phyloP scores from a whole-genome alignment of 192 early-diverging fungal genomes.

The Mortierella hygrophila region DNA sequence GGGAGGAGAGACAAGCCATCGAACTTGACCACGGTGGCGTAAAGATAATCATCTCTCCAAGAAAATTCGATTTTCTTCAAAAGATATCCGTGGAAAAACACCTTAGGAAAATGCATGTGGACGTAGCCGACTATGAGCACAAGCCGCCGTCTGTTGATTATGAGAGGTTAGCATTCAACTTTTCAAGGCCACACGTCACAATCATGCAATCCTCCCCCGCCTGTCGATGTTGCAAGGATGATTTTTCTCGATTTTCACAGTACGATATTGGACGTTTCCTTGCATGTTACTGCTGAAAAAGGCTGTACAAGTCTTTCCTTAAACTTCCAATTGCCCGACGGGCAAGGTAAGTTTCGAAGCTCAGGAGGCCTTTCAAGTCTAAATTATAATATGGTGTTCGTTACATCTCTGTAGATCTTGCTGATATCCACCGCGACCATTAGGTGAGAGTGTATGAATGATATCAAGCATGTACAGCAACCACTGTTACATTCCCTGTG shows the following conservation, averaged over 20 bases:
- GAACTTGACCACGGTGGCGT: neutral
- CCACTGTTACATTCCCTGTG: too few relatives aligned
- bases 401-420: too few relatives aligned
- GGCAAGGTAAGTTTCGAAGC: neutral
- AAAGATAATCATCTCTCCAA: neutral
- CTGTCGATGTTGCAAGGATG: constrained; percentile 1
- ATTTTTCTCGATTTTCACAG: neutral
- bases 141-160: neutral
- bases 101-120: neutral
- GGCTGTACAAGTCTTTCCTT: neutral
- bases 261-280: neutral
- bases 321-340: neutral
- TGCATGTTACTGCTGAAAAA: neutral
- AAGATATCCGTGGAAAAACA: neutral
- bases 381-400: too few relatives aligned
- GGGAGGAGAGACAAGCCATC: neutral
- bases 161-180: neutral
- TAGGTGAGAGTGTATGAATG: too few relatives aligned
- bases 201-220: neutral
- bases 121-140: constrained; percentile 2
- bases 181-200: neutral
- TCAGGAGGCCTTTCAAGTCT: too few relatives aligned
- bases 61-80: neutral
- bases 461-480: too few relatives aligned
- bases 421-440: too few relatives aligned